Base-by-base conservation (phyloP, 2,329 filamentous ascomycete genomes). In the Pestalotiopsis sp. region DNA sequence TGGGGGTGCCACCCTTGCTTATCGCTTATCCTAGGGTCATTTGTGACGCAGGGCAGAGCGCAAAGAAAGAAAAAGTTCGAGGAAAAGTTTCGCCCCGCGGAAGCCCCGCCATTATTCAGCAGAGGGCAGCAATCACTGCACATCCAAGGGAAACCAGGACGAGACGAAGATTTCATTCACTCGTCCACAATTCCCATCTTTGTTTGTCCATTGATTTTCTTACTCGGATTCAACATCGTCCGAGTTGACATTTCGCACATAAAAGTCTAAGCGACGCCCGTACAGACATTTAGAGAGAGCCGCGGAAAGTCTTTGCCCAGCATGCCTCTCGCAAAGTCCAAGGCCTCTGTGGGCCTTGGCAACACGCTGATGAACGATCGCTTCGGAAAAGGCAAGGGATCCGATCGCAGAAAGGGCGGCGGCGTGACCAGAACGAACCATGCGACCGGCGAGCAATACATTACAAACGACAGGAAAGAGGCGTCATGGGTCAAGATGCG, bases 401-500 rank as follows among this genome's bases (percentile, higher is more conserved):
- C 87, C 65, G 92, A 95, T 80, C 91, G 94, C 80, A 95, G 94
- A 82, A 92, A 92, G 79, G 88, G 78, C 4, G 79, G 81, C 0
- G 85, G 82, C 64, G 84, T 89, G 69, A 87, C 85, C 27, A 90
- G 93, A 77, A 92, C 94, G 72, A 90, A 94, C 80, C 90, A 95
- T 76, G 86, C 89, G 31, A 94, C 93, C 25, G 94, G 94, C 78
- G 93, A 97, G 79, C 91, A 38, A 85, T 99, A 99, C 80, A 90
- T 98, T 76, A 96, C 94, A 63, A 98, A 97, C 79, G 92, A 93
- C 72, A 91, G 90, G 75, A 91, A 97, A 79, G 95, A 98, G 84
- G 96, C 95, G 45, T 88, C 94, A 74, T 99, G 95, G 94, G 94
- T 98, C 78, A 99, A 98, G 86, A 98, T 99, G 96, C 94, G 95